These are phyloP conservation scores for Colletotrichum kahawae DNA, from an alignment of 2,329 filamentous ascomycete genomes.

Conservation along the genomic window DNA sequence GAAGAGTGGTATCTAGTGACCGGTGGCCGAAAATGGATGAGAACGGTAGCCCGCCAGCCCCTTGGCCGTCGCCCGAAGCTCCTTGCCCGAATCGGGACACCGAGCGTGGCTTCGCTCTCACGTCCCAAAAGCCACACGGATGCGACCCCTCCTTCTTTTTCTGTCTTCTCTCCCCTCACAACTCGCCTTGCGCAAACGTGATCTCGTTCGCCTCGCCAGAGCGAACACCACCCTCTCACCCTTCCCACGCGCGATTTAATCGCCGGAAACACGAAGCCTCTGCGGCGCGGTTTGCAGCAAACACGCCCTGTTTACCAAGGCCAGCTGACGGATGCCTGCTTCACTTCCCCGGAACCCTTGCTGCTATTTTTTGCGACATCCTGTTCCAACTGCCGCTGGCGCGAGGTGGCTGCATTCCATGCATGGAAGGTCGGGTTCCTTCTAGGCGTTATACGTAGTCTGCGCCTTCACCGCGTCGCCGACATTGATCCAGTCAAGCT, in stretches of 20 bases:
- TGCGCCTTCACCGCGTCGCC: constrained; percentile 45
- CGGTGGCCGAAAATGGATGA: neutral
- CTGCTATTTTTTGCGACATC: neutral
- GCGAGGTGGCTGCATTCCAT: neutral
- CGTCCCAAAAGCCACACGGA: neutral
- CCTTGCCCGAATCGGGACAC: constrained; percentile 12
- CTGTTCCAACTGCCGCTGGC: neutral
- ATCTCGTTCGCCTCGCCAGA: neutral
- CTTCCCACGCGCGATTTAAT: neutral
- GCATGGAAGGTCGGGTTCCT: neutral
- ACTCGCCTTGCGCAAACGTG: neutral
- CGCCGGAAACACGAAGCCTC: neutral
- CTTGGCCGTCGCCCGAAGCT: neutral
- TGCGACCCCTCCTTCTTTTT: neutral
- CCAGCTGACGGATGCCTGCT: neutral
- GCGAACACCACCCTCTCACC: neutral
- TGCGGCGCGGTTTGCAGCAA: neutral
- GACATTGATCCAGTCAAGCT: constrained; percentile 47
- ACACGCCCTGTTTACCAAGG: neutral
- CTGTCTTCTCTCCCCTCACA: neutral
- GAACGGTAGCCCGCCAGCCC: neutral
- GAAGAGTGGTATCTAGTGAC: neutral
- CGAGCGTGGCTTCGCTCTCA: constrained; percentile 18
- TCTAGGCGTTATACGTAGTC: constrained; percentile 41
- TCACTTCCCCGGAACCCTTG: neutral